Percentiles rank a stretch among this genome's conserved stretches.
Evolutionary conservation across 2,329 filamentous ascomycete species (phyloP).

Genomic region (Apiospora kogelbergensis): DNA sequence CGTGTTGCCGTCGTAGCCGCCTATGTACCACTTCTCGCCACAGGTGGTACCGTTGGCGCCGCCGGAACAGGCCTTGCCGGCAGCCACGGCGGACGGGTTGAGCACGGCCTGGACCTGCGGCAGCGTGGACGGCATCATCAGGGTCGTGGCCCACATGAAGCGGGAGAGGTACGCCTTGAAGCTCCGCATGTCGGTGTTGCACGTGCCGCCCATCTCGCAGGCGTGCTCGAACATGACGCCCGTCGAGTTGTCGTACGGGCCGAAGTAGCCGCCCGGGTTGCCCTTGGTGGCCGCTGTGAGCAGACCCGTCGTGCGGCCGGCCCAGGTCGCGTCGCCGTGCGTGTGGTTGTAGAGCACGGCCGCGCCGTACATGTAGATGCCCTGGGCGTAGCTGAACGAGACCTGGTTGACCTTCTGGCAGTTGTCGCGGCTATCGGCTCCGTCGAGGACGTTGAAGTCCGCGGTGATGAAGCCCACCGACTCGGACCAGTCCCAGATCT

Average conservation of each 20-base stretch:
- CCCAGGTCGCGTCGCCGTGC: slow-evolving; percentile 51
- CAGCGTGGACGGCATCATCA: slow-evolving; percentile 56
- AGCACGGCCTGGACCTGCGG: slow-evolving; percentile 49
- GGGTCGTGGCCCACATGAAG: slow-evolving; percentile 60
- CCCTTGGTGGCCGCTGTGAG: slow-evolving; percentile 41
- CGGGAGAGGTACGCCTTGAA: slow-evolving; percentile 69
- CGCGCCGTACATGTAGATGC: slow-evolving; percentile 65
- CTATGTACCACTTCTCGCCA: slow-evolving; percentile 63
- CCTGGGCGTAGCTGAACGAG: slow-evolving; percentile 66
- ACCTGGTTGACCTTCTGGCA: slow-evolving; percentile 53
- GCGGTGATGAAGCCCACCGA: slow-evolving; percentile 56
- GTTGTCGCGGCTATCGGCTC: slow-evolving; percentile 53
- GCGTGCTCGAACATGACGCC: slow-evolving; percentile 65
- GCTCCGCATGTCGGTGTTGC: slow-evolving; percentile 63
- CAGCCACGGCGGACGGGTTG: slow-evolving; percentile 52
- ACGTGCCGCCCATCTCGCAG: slow-evolving; percentile 59
- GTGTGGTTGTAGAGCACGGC: slow-evolving; percentile 65
- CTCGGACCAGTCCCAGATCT: slow-evolving; percentile 65
- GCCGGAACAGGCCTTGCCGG: slow-evolving; percentile 57
- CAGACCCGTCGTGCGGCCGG: slow-evolving; percentile 50
- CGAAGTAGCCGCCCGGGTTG: slow-evolving; percentile 46
- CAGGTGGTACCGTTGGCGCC: slow-evolving; percentile 52
- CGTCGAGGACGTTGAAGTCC: slow-evolving; percentile 60
- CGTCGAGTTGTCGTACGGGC: slow-evolving; percentile 48
- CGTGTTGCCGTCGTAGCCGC: slow-evolving; percentile 52